These are phyloP conservation scores for Panellus pusillus DNA, from an alignment of 768 basidiomycete genomes.

Conservation along the genomic window DNA sequence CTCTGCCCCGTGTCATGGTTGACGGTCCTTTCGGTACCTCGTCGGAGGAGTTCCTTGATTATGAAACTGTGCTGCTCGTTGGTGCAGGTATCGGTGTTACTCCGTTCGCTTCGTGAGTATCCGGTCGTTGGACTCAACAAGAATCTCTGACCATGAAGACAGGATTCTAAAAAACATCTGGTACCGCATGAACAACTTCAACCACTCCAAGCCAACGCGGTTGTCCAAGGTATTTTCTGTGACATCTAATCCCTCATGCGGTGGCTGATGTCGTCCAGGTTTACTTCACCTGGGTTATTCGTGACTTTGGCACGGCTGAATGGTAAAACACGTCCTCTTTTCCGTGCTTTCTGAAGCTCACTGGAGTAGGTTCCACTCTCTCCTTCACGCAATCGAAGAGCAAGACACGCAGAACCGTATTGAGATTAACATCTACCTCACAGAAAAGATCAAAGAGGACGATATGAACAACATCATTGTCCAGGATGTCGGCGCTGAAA, in stretches of 20 bases:
- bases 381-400: slow-evolving; percentile 91
- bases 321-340: slow-evolving; percentile 41
- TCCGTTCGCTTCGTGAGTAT: slow-evolving; percentile 87
- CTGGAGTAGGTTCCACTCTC: slow-evolving; percentile 67
- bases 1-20: slow-evolving; percentile 91
- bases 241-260: background rate
- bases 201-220: slow-evolving; percentile 73
- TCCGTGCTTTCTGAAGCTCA: too few relatives aligned
- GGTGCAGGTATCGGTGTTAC: slow-evolving; percentile 98
- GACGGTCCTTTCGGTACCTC: slow-evolving; percentile 96
- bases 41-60: slow-evolving; percentile 89
- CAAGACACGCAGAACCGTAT: slow-evolving; percentile 85
- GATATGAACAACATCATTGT: slow-evolving; percentile 94
- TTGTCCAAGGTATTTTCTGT: slow-evolving; percentile 66
- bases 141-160: background rate
- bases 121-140: background rate
- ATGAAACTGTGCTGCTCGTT: slow-evolving; percentile 85
- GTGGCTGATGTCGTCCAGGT: slow-evolving; percentile 37
- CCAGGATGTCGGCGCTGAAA: slow-evolving; percentile 91
- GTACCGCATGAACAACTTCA: slow-evolving; percentile 95
- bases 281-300: slow-evolving; percentile 95
- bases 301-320: slow-evolving; percentile 86
- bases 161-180: slow-evolving; percentile 89
- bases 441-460: slow-evolving; percentile 89
- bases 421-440: slow-evolving; percentile 94